Evolutionary conservation across 495 filamentous ascomycete species (phyloP).

Genomic region (Lineolata rhizophorae): DNA sequence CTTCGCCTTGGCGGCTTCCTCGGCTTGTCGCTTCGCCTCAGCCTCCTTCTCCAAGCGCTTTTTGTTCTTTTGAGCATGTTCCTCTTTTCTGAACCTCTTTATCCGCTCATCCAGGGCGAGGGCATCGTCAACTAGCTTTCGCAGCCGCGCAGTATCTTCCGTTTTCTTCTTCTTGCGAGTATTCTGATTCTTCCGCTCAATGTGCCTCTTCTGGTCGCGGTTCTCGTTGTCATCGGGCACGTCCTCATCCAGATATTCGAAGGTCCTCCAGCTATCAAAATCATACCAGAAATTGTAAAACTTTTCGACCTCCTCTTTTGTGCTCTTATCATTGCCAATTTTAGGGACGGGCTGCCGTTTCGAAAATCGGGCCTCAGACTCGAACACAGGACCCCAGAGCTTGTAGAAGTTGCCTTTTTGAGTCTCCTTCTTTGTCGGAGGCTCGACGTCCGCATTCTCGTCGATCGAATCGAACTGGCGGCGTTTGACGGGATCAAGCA

Average conservation of each 20-base stretch:
- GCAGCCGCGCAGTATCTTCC: conserved; percentile 78
- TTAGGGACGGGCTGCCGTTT: conserved; percentile 67
- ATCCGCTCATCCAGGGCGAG: conserved; percentile 75
- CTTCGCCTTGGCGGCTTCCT: conserved; percentile 56
- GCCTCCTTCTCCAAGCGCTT: conserved; percentile 80
- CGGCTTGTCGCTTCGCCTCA: conserved; percentile 59
- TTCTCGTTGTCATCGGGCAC: conserved; percentile 97
- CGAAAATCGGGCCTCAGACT: conserved; percentile 79
- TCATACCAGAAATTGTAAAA: conserved; percentile 99
- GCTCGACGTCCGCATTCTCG: conserved; percentile 74
- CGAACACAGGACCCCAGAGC: conserved; percentile 71
- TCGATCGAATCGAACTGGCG: conserved; percentile 95
- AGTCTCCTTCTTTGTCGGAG: conserved; percentile 72
- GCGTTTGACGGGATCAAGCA: conserved; percentile 77
- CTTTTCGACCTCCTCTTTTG: conserved; percentile 67
- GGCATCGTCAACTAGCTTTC: conserved; percentile 70
- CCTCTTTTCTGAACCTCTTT: conserved; percentile 84
- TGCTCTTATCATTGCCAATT: conserved; percentile 66
- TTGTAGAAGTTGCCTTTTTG: conserved; percentile 84
- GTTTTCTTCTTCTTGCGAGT: conserved; percentile 97
- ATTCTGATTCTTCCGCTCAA: conserved; percentile 95
- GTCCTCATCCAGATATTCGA: conserved; percentile 97
- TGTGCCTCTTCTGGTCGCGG: conserved; percentile 94
- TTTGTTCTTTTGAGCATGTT: conserved; percentile 82
- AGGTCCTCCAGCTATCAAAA: conserved; percentile 92